Conservation (phyloP, 2,329 filamentous ascomycete species). For the Colletotrichum tabaci region DNA sequence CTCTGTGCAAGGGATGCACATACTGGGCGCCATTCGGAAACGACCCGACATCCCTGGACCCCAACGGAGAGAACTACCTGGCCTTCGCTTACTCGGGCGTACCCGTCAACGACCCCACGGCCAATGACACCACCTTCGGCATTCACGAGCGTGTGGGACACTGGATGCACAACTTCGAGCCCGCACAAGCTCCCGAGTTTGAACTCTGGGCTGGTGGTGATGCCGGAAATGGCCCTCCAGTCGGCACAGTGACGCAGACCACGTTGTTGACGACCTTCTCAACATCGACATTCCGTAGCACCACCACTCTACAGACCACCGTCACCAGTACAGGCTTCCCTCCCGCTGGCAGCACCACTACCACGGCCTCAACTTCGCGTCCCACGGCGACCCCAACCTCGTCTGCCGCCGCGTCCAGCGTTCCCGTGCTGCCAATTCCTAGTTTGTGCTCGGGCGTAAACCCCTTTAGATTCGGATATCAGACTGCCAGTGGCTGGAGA, state of each 20-base stretch:
- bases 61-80: slow-evolving; percentile 54
- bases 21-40: slow-evolving; percentile 59
- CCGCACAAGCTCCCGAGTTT: slow-evolving; percentile 53
- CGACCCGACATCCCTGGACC: slow-evolving; percentile 55
- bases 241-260: slow-evolving; percentile 24
- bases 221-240: slow-evolving; percentile 29
- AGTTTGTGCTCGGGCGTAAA: slow-evolving; percentile 53
- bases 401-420: slow-evolving; percentile 14
- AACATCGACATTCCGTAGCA: slow-evolving; percentile 32
- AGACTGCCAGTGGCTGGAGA: slow-evolving; percentile 54
- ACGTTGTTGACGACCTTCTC: slow-evolving; percentile 34
- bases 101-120: slow-evolving; percentile 55
- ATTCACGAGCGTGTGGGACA: slow-evolving; percentile 61
- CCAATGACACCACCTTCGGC: slow-evolving; percentile 55
- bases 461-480: slow-evolving; percentile 49
- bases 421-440: slow-evolving; percentile 50
- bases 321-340: slow-evolving; percentile 30
- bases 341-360: slow-evolving; percentile 17
- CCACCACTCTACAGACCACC: slow-evolving; percentile 34
- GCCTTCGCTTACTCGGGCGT: slow-evolving; percentile 57
- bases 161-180: slow-evolving; percentile 56
- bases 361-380: slow-evolving; percentile 20
- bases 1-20: slow-evolving; percentile 57
- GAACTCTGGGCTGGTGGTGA: slow-evolving; percentile 46
- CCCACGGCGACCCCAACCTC: slow-evolving; percentile 20